Evolutionary conservation across 1,284 basidiomycete species (phyloP).

Genomic region (Pseudozyma sp.): DNA sequence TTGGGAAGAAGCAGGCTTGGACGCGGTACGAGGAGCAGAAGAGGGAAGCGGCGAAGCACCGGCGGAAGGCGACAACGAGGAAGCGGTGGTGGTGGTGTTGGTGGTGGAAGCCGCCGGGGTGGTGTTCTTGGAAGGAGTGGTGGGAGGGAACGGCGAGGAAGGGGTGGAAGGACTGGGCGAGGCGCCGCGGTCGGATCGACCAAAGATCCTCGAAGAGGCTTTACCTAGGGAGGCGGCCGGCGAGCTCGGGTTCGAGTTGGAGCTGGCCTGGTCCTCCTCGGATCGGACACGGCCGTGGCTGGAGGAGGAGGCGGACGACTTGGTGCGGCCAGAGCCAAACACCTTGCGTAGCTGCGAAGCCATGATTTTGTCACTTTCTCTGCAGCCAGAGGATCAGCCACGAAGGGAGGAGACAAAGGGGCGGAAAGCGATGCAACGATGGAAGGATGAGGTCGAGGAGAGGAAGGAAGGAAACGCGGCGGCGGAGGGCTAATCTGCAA

Average conservation of each 20-base stretch:
- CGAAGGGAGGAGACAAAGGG: not conserved
- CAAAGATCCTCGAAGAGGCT: conserved; percentile 35
- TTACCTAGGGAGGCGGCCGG: conserved; percentile 35
- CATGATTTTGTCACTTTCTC: conserved; percentile 17
- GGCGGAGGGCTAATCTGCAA: not conserved
- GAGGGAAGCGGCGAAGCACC: conserved; percentile 8
- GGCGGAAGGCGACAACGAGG: conserved; percentile 6
- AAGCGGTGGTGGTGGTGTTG: conserved; percentile 9
- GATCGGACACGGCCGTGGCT: conserved; percentile 30
- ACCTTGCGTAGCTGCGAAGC: conserved; percentile 51
- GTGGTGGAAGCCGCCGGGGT: conserved; percentile 4
- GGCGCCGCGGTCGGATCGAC: conserved; percentile 35
- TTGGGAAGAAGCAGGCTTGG: conserved; percentile 9
- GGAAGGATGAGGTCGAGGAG: conserved; percentile 16
- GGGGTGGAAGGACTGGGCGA: conserved; percentile 30
- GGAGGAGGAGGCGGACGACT: conserved; percentile 38
- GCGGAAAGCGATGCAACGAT: conserved; percentile 15
- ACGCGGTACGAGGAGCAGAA: conserved; percentile 13
- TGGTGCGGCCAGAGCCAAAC: conserved; percentile 52
- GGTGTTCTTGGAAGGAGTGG: conserved; percentile 39
- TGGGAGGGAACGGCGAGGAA: conserved; percentile 28
- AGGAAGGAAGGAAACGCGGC: not conserved
- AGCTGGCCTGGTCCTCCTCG: conserved; percentile 30
- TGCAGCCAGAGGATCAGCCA: conserved; percentile 11
- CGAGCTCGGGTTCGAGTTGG: conserved; percentile 31